Conservation (phyloP, 441 rosid species). For the Manihot esculenta region DNA sequence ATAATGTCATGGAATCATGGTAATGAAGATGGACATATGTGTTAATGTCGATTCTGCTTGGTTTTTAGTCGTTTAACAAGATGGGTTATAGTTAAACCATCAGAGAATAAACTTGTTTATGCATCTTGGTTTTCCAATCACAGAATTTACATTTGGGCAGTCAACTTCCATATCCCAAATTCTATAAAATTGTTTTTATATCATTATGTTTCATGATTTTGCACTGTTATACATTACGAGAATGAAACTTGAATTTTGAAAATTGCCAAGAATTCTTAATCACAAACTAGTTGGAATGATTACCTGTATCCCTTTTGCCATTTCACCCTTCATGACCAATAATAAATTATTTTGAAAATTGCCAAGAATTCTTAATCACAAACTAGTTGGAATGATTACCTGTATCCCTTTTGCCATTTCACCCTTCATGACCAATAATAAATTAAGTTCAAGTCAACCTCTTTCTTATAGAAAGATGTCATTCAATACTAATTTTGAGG, state of each 20-base stretch:
- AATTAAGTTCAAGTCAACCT: conserved; percentile 5
- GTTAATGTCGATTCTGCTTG: not conserved
- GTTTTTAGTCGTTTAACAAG: not conserved
- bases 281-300: not conserved
- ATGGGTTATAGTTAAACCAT: not conserved
- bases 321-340: not conserved
- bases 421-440: not conserved
- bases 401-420: not conserved
- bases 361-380: not conserved
- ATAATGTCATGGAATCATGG: not conserved
- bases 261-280: not conserved
- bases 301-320: not conserved
- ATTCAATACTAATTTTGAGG: not conserved
- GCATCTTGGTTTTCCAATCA: conserved; percentile 1
- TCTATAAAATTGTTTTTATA: not conserved
- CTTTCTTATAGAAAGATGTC: not conserved
- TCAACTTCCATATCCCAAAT: not conserved
- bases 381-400: not conserved
- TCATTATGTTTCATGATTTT: not conserved
- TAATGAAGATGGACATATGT: not conserved
- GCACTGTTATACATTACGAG: no score
- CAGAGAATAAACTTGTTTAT: not conserved
- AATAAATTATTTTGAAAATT: conserved; percentile 10
- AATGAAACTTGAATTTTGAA: not conserved
- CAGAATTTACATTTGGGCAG: not conserved